A percentile compares a stretch with the other conserved stretches of the same genome.
These are phyloP conservation scores for Lodderomyces theae DNA, from an alignment of 1,139 yeast species.

Conservation along the genomic window DNA sequence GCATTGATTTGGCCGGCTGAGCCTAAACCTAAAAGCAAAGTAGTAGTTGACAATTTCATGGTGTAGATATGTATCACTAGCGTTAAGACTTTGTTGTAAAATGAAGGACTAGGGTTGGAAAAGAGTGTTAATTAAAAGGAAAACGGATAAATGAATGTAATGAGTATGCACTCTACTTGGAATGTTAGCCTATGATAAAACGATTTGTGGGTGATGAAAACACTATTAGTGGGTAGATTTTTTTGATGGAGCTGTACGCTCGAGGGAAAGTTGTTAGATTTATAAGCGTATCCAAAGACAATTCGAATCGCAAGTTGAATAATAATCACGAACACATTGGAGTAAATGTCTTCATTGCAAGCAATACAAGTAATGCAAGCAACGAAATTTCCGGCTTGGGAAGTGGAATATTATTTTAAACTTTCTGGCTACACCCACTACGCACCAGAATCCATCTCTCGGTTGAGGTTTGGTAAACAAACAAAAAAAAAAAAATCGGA, in stretches of 20 bases:
- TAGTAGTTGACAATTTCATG: conserved; percentile 28
- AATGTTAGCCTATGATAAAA: background rate
- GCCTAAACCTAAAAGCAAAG: conserved; percentile 22
- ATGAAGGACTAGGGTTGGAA: conserved; percentile 32
- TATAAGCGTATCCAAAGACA: background rate
- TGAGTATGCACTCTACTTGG: background rate
- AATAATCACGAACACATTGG: background rate
- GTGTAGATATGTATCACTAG: conserved; percentile 3
- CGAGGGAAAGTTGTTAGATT: background rate
- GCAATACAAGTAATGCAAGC: no score
- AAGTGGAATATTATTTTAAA: background rate
- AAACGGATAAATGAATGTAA: background rate
- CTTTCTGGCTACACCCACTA: background rate
- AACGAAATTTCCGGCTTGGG: no score
- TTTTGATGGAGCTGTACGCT: no score
- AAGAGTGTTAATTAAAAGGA: background rate
- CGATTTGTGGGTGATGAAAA: background rate
- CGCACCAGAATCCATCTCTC: background rate
- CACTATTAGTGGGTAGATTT: background rate
- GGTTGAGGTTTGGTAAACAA: background rate
- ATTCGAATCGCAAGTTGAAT: no score
- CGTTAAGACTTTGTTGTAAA: conserved; percentile 6
- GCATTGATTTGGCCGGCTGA: conserved; percentile 20
- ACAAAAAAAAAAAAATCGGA: no score
- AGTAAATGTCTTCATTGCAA: no score